Base-by-base conservation (phyloP, 306 rosid species). In the Rosa multiflora region DNA sequence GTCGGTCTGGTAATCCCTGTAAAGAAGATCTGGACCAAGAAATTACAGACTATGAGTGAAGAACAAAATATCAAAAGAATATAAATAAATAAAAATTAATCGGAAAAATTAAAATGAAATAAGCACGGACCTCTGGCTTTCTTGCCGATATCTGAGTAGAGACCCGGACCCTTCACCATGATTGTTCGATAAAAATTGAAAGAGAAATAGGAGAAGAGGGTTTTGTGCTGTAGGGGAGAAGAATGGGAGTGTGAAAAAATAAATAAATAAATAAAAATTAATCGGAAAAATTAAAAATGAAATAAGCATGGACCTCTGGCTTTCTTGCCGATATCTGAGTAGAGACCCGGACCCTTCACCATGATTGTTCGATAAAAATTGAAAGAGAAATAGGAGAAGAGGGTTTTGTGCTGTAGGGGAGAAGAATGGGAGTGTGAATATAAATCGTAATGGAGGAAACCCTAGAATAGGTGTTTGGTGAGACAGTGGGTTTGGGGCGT, bases 281-380 rank as follows among this genome's bases (percentile, higher is more conserved):
- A 73, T 3, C 70, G 10, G 7, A 4, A 1, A 48, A 46, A 46
- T 2, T 10, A 35, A 21, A n/a, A 66, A 61, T 42, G 5, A 0
- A 70, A 35, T 32, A 56, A 77, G n/a, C 11, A 43, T 29, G 29
- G 15, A 92, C 99, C 99, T 86, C 97, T 86, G 79, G 98, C 91
- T 88, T 68, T 92, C 83, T 92, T 95, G 85, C 97, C 99, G 83
- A 92, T 92, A 14, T 95, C 99, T 63, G 88, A 14, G 88, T 91
- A 95, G 80, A 95, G 95, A 73, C 99, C 99, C 7, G 98, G 99
- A 46, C 99, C 99, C 73, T 91, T 92, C 94, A 79, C 99, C 99
- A 91, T 95, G 83, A 70, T 85, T 68, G 51, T 84, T 81, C 68
- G 77, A 67, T 10, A 75, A 40, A 67, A 66, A 44, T 48, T 10